Conservation (phyloP, 495 filamentous ascomycete species). For the Tuber umbilicatum region DNA sequence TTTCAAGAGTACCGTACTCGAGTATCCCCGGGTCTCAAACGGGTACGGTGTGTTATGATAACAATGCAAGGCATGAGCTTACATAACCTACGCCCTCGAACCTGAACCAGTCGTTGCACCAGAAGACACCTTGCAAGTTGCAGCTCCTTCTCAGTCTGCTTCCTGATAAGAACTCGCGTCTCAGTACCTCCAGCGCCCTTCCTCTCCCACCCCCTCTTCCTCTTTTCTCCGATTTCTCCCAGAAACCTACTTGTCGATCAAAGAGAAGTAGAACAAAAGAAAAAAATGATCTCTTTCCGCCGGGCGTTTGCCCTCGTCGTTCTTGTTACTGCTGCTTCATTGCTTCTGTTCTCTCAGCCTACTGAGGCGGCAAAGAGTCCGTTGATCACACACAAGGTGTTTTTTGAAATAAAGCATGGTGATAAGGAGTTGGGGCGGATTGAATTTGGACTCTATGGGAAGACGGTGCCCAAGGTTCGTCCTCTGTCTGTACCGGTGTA, state of each 20-base stretch:
- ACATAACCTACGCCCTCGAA: background rate
- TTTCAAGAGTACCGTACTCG: background rate
- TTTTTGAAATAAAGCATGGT: constrained; percentile 89
- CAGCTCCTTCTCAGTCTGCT: background rate
- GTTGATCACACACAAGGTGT: constrained; percentile 95
- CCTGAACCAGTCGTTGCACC: background rate
- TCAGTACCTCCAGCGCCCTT: background rate
- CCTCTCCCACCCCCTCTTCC: background rate
- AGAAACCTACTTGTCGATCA: background rate
- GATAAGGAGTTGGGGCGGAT: constrained; percentile 77
- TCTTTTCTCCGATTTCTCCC: background rate
- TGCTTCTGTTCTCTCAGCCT: constrained; percentile 61
- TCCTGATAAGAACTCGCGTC: background rate
- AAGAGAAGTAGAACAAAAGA: background rate
- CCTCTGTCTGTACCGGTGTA: background rate
- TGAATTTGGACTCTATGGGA: constrained; percentile 92
- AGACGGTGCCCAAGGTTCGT: constrained; percentile 82
- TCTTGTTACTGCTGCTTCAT: constrained; percentile 63
- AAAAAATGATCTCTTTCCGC: background rate
- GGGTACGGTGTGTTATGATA: background rate
- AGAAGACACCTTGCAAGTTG: constrained; percentile 1
- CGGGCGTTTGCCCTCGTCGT: constrained; percentile 49
- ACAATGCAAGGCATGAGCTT: background rate
- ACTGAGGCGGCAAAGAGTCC: constrained; percentile 76
- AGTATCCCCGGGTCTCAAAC: background rate